Percentiles rank a stretch among this genome's conserved stretches.
phyloP scores from a whole-genome alignment of 805 yeast genomes.

The Ogataea saltuana region DNA sequence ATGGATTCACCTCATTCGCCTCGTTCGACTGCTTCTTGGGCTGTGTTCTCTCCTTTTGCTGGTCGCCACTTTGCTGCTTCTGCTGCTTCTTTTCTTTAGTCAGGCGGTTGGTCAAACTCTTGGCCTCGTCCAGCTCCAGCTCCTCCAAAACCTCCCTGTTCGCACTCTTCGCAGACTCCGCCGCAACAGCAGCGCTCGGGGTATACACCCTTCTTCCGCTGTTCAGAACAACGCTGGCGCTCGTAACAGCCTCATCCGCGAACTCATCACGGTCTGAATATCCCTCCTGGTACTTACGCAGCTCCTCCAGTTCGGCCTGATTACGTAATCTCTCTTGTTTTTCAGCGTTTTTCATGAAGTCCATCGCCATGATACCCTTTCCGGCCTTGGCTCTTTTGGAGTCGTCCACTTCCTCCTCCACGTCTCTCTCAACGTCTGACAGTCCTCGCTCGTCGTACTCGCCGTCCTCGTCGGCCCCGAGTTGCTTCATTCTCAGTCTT shows the following conservation, averaged over 20 bases:
- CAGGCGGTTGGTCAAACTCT: slow-evolving; percentile 45
- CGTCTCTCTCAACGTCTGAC: slow-evolving; percentile 53
- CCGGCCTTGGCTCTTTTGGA: slow-evolving; percentile 52
- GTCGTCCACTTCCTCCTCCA: slow-evolving; percentile 37
- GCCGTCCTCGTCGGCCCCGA: slow-evolving; percentile 56
- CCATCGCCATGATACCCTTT: slow-evolving; percentile 92
- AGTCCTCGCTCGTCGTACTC: slow-evolving; percentile 44
- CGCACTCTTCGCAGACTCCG: slow-evolving; percentile 37
- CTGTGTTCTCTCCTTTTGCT: slow-evolving; percentile 10
- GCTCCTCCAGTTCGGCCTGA: slow-evolving; percentile 47
- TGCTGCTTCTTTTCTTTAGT: too few species aligned
- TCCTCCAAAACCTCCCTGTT: slow-evolving; percentile 44
- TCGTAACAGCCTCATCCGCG: slow-evolving; percentile 37
- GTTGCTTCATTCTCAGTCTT: slow-evolving; percentile 65
- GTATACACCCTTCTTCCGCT: slow-evolving; percentile 82
- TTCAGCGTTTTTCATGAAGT: slow-evolving; percentile 91
- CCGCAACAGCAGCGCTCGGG: slow-evolving; percentile 53
- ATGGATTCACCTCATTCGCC: slow-evolving; percentile 46
- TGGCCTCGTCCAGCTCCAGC: slow-evolving; percentile 50
- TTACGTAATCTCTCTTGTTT: slow-evolving; percentile 64
- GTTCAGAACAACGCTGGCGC: slow-evolving; percentile 56
- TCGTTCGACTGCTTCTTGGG: slow-evolving; percentile 13
- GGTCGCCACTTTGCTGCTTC: slow-evolving; percentile 14
- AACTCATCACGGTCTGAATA: slow-evolving; percentile 40
- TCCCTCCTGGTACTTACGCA: slow-evolving; percentile 47